Conservation (phyloP, 768 basidiomycete genomes). For the Steccherinum ochraceum region DNA sequence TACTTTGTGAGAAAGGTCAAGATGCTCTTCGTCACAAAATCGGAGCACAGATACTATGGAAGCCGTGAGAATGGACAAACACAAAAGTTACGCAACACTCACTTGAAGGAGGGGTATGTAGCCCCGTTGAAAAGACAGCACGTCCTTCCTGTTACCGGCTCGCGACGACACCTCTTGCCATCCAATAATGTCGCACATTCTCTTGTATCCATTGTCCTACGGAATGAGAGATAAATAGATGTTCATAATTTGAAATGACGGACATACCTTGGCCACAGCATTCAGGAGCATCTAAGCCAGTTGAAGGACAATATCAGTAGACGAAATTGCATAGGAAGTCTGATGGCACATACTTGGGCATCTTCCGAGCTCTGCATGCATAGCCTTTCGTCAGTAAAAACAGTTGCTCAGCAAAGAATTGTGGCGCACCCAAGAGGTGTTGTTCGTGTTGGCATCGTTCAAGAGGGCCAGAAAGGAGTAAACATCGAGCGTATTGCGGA, state of each 20-base stretch:
- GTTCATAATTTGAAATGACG: background rate
- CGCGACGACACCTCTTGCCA: slow-evolving; percentile 15
- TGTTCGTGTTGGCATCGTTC: slow-evolving; percentile 18
- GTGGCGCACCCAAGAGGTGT: slow-evolving; percentile 18
- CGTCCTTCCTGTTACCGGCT: slow-evolving; percentile 5
- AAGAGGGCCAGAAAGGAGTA: slow-evolving; percentile 21
- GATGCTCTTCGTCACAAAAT: background rate
- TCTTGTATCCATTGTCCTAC: slow-evolving; percentile 21
- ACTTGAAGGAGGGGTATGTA: slow-evolving; percentile 27
- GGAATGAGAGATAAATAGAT: background rate
- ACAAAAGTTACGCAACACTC: background rate
- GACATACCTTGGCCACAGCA: slow-evolving; percentile 15
- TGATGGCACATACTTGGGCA: slow-evolving; percentile 19
- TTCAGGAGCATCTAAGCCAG: slow-evolving; percentile 20
- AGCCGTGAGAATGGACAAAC: background rate
- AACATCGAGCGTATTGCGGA: slow-evolving; percentile 15
- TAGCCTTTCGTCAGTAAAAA: background rate
- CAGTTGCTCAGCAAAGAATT: background rate
- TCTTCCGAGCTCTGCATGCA: slow-evolving; percentile 18
- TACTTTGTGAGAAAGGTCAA: background rate
- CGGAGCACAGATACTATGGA: background rate
- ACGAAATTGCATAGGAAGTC: background rate
- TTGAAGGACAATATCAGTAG: background rate
- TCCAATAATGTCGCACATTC: slow-evolving; percentile 26
- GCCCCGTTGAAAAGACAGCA: slow-evolving; percentile 26